Evolutionary conservation across 495 filamentous ascomycete species (phyloP), one percentile per base, ranked within the genome.

Genomic region (Daldinia decipiens): DNA sequence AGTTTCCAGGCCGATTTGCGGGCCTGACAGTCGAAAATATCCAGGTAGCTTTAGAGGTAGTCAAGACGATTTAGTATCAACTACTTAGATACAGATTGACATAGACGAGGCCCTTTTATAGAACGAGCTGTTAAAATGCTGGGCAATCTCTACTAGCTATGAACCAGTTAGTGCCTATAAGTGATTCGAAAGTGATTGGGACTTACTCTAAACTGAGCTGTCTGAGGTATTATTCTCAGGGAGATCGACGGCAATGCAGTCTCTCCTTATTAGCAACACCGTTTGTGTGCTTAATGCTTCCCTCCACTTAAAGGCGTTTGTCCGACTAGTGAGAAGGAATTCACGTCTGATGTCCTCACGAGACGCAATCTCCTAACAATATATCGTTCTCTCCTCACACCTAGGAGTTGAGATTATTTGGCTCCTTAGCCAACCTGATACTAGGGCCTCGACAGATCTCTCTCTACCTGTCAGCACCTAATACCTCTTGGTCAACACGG

Each of bases 401-500:
- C 3, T 32, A 59, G 52, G 62, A 43, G 57, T 52, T 32, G 62
- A 40, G 59, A 75, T 59, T 70, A 75, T 75, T 69, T 67, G 51
- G 59, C 71, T 70, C 71, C 74, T 67, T 67, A 70, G 63, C 31
- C 76, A 68, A 74, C 63, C 58, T 66, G 55, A 62, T 73, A 71
- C 66, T 54, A 67, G 70, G 69, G 3, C 72, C 69, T 54, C 27
- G 39, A 55, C 54, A 71, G 70, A 24, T 24, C 55, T 39, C 12
- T 40, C 40, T 47, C 31, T 39, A 51, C 57, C 53, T 51, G 50
- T 15, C 31, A 51, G 39, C 24, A 59, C 68, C 65, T 40, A 69
- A 39, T 34, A 59, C 60, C 67, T 57, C 59, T 57, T 13, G 26
- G 78, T 78, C 68, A 78, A 81, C 74, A 75, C 76, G 79, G 74